phyloP scores from a whole-genome alignment of 192 early-diverging fungal species.

The Pecoramyces ruminantium region DNA sequence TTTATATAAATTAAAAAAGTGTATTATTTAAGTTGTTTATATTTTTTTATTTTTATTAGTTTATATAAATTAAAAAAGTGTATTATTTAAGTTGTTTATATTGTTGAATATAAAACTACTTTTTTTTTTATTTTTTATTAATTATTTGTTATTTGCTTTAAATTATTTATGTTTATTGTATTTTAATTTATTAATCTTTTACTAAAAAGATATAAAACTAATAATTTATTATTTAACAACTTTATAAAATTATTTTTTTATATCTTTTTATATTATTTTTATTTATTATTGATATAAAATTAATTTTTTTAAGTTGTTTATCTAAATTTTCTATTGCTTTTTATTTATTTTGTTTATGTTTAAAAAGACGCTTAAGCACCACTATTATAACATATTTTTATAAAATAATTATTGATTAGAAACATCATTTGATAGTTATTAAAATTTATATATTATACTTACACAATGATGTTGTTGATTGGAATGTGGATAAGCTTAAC shows the following conservation, averaged over 20 bases:
- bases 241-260: background rate
- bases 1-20: background rate
- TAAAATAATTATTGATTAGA: too few species aligned
- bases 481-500: conserved; percentile 99
- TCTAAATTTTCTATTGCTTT: background rate
- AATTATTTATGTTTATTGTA: too few species aligned
- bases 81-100: background rate
- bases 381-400: background rate
- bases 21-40: background rate
- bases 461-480: conserved; percentile 98
- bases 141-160: too few species aligned
- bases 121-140: too few species aligned
- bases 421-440: too few species aligned
- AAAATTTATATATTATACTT: background rate
- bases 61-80: background rate
- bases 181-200: too few species aligned
- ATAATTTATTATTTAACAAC: background rate
- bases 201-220: background rate
- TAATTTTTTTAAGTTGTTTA: background rate
- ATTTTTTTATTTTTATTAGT: background rate
- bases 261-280: background rate
- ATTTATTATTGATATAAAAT: background rate
- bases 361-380: background rate
- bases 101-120: too few species aligned
- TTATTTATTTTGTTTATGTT: background rate